These are phyloP conservation scores for Rutidosis leptorrhynchoides DNA, from an alignment of 129 eudicot genomes.

Conservation along the genomic window DNA sequence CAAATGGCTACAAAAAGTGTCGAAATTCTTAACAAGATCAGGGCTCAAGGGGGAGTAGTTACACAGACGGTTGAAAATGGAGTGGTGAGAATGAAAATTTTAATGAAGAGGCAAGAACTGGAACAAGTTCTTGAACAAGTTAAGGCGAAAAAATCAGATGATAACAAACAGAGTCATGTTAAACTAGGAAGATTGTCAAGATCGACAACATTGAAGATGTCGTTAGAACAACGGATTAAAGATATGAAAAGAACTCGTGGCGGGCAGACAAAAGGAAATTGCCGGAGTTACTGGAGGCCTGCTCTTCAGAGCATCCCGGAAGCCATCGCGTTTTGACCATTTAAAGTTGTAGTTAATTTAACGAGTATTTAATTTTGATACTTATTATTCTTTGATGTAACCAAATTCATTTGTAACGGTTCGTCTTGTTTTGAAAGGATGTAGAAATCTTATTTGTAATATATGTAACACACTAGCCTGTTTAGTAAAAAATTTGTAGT, in stretches of 20 bases:
- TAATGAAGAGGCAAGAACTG: conserved; percentile 28
- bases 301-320: conserved; percentile 35
- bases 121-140: conserved; percentile 34
- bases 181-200: background rate
- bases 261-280: conserved; percentile 1
- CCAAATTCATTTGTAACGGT: background rate
- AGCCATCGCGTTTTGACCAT: background rate
- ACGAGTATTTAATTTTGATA: too few relatives aligned
- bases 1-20: conserved; percentile 23
- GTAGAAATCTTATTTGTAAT: too few relatives aligned
- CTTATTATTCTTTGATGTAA: background rate
- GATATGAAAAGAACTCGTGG: conserved; percentile 22
- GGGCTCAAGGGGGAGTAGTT: conserved; percentile 22
- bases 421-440: background rate
- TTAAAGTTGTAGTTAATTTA: background rate
- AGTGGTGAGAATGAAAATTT: conserved; percentile 32
- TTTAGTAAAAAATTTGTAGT: too few relatives aligned
- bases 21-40: conserved; percentile 1
- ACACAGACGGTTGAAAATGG: conserved; percentile 16
- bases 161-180: background rate
- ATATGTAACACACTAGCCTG: too few relatives aligned
- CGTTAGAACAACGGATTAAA: conserved; percentile 25
- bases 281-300: conserved; percentile 24
- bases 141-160: background rate
- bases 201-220: background rate